Conservation (phyloP, 164 flowering plant genomes). For the Euptelea pleiosperma region DNA sequence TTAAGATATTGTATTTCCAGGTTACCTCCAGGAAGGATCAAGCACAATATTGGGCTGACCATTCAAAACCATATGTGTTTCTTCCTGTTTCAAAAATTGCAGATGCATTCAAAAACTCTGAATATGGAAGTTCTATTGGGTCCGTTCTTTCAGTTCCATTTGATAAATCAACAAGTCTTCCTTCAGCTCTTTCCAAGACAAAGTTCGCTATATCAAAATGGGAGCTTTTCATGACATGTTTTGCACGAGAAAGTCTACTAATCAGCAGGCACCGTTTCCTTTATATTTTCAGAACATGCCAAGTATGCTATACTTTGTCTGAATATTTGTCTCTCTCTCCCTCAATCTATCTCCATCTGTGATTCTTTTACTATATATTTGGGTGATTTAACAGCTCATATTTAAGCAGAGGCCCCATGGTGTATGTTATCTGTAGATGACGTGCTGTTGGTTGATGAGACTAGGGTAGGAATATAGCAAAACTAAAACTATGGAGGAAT, state of each 20-base stretch:
- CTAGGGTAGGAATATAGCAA: too few relatives aligned
- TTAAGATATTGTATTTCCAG: conserved; percentile 30
- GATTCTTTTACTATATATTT: too few relatives aligned
- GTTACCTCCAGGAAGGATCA: conserved; percentile 92
- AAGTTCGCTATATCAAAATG: conserved; percentile 50
- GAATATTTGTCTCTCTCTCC: neutral
- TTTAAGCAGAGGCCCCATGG: too few relatives aligned
- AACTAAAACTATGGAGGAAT: too few relatives aligned
- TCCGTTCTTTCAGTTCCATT: conserved; percentile 40
- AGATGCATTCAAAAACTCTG: conserved; percentile 56
- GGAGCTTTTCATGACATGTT: conserved; percentile 64
- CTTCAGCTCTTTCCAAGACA: conserved; percentile 54
- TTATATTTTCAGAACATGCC: conserved; percentile 80
- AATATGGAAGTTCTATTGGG: conserved; percentile 42
- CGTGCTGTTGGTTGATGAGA: too few relatives aligned
- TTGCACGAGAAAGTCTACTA: conserved; percentile 56
- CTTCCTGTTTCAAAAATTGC: conserved; percentile 64
- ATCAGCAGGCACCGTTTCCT: conserved; percentile 65
- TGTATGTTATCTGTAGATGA: too few relatives aligned
- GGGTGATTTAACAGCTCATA: too few relatives aligned
- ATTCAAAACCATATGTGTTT: conserved; percentile 60
- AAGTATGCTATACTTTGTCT: conserved; percentile 50
- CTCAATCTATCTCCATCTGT: too few relatives aligned
- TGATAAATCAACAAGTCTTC: conserved; percentile 49
- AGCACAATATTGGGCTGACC: conserved; percentile 86